These are phyloP conservation scores for Auricularia cornea DNA, from an alignment of 768 basidiomycete species.

Conservation along the genomic window DNA sequence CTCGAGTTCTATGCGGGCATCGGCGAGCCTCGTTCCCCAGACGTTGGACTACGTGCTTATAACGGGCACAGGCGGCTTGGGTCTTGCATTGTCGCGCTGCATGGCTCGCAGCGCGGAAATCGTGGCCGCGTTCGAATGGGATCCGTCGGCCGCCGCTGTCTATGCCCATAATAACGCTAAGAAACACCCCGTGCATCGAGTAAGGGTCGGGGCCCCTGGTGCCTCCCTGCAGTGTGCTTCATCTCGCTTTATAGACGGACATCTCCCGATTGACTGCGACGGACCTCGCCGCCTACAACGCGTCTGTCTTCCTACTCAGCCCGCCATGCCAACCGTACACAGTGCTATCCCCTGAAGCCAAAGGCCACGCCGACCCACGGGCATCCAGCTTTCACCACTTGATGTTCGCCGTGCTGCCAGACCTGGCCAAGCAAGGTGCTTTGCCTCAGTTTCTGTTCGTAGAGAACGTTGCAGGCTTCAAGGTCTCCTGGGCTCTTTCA, in stretches of 20 bases:
- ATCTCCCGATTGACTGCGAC: constrained; percentile 48
- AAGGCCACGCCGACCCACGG: constrained; percentile 63
- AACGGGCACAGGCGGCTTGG: constrained; percentile 51
- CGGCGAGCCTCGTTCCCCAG: constrained; percentile 32
- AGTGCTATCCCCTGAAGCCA: constrained; percentile 62
- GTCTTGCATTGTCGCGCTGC: constrained; percentile 54
- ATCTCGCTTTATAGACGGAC: constrained; percentile 36
- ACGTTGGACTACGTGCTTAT: neutral
- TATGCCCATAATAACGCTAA: constrained; percentile 52
- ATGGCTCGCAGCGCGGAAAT: constrained; percentile 34
- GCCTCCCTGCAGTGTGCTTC: constrained; percentile 1
- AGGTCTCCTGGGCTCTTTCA: constrained; percentile 36
- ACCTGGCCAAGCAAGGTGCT: constrained; percentile 33
- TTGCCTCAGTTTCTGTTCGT: constrained; percentile 58
- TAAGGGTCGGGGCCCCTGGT: neutral
- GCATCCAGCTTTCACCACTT: constrained; percentile 71
- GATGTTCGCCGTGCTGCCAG: constrained; percentile 52
- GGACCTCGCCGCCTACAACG: constrained; percentile 37
- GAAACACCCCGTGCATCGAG: neutral
- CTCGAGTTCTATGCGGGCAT: constrained; percentile 77
- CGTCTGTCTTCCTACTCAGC: constrained; percentile 68
- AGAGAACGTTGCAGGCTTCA: constrained; percentile 80
- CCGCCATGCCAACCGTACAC: constrained; percentile 84
- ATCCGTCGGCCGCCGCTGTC: constrained; percentile 62
- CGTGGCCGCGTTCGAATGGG: constrained; percentile 76